Evolutionary conservation across 129 eudicot species (phyloP).

Genomic region (Dittrichia graveolens): DNA sequence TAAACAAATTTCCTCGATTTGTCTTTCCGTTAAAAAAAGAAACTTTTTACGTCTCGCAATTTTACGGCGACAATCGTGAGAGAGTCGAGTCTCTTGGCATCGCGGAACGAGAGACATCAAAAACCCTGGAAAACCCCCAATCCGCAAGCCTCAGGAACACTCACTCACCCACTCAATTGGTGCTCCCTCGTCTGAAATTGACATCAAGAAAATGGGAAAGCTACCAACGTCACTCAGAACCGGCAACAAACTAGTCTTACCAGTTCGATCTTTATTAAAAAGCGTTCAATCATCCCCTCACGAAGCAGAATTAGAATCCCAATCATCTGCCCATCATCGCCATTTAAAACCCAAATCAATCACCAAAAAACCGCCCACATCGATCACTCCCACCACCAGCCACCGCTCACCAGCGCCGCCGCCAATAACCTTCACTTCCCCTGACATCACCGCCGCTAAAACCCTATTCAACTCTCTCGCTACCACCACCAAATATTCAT

Average conservation of each 20-base stretch:
- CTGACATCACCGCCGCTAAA: constrained; percentile 74
- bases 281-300: constrained; percentile 24
- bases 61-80: too few species aligned
- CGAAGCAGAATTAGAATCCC: not conserved
- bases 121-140: constrained; percentile 23
- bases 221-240: constrained; percentile 47
- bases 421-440: constrained; percentile 44
- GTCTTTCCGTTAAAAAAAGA: too few species aligned
- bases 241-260: constrained; percentile 26
- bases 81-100: too few species aligned
- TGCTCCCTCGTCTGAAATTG: not conserved
- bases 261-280: constrained; percentile 28
- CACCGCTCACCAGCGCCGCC: constrained; percentile 33
- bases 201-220: constrained; percentile 54
- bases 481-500: constrained; percentile 24
- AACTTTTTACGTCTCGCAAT: too few species aligned
- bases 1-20: too few species aligned
- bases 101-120: not conserved
- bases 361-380: constrained; percentile 25
- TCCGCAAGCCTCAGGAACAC: not conserved
- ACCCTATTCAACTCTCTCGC: constrained; percentile 60
- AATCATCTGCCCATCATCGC: constrained; percentile 15
- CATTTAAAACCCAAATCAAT: constrained; percentile 31
- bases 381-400: constrained; percentile 1
- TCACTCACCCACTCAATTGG: not conserved